These are phyloP conservation scores for Paramecium biaurelia DNA, from an alignment of 73 alveolate genomes.

Conservation along the genomic window DNA sequence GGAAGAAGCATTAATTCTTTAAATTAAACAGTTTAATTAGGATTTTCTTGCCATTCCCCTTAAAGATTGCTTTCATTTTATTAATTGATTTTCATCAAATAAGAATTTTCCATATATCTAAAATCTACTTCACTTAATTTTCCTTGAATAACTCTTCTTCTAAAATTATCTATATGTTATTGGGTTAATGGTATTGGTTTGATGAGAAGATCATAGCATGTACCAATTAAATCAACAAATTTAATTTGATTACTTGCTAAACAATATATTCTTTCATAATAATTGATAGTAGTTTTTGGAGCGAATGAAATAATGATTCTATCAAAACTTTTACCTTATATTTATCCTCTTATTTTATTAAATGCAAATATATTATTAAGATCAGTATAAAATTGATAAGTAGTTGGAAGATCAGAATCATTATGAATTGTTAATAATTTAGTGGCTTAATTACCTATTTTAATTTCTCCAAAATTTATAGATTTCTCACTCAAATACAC, in stretches of 20 bases:
- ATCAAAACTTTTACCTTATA: constrained; percentile 81
- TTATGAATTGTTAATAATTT: constrained; percentile 92
- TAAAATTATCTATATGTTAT: constrained; percentile 91
- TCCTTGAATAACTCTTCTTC: constrained; percentile 94
- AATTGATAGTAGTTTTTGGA: constrained; percentile 89
- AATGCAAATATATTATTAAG: constrained; percentile 83
- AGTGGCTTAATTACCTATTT: constrained; percentile 85
- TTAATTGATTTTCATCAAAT: constrained; percentile 31
- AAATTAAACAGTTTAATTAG: constrained; percentile 86
- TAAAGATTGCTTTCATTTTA: constrained; percentile 37
- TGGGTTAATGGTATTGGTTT: constrained; percentile 94
- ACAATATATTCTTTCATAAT: constrained; percentile 93
- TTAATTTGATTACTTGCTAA: constrained; percentile 89
- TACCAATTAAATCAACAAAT: constrained; percentile 93
- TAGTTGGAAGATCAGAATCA: constrained; percentile 90
- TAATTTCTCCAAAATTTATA: constrained; percentile 95
- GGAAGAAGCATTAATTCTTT: constrained; percentile 84
- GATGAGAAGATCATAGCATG: constrained; percentile 92
- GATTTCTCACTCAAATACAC: constrained; percentile 81
- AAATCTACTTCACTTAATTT: constrained; percentile 70
- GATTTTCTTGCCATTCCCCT: constrained; percentile 76
- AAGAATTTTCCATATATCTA: constrained; percentile 63
- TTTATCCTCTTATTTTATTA: constrained; percentile 86
- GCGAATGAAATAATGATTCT: constrained; percentile 91
- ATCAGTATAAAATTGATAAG: constrained; percentile 85